A percentile compares a stretch with the other conserved stretches of the same genome.
phyloP scores from a whole-genome alignment of 2,329 filamentous ascomycete species.

The Graphilbum sp. region DNA sequence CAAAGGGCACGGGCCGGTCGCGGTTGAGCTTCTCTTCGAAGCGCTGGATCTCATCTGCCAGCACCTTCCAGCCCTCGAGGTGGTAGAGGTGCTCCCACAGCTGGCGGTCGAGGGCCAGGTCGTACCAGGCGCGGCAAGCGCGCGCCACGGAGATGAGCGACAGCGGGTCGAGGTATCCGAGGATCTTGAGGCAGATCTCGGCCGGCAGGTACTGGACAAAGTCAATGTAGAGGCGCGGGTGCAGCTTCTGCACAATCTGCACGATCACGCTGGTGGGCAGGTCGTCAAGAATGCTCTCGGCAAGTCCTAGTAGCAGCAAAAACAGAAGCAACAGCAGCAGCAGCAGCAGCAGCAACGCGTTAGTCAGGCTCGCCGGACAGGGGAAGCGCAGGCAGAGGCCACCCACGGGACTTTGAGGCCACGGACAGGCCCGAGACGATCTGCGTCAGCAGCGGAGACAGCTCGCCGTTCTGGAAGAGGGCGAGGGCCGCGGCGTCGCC shows the following conservation, averaged over 20 bases:
- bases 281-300: conserved; percentile 60
- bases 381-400: background rate
- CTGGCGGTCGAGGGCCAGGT: conserved; percentile 63
- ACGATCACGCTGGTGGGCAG: conserved; percentile 68
- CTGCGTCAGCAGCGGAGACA: conserved; percentile 32
- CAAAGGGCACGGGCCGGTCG: conserved; percentile 22
- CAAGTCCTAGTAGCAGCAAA: conserved; percentile 44
- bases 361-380: too few relatives aligned
- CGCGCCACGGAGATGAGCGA: conserved; percentile 67
- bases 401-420: conserved; percentile 5
- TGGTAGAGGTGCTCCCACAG: conserved; percentile 77
- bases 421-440: conserved; percentile 32
- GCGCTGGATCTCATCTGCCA: conserved; percentile 44
- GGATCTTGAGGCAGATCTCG: conserved; percentile 80
- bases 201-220: conserved; percentile 73
- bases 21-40: conserved; percentile 48
- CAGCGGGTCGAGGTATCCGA: conserved; percentile 67
- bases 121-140: conserved; percentile 69
- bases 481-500: conserved; percentile 9
- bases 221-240: conserved; percentile 79
- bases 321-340: background rate
- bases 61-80: conserved; percentile 70
- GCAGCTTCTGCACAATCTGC: conserved; percentile 63
- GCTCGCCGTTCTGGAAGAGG: conserved; percentile 22
- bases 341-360: background rate